phyloP scores from a whole-genome alignment of 768 basidiomycete species.

The Pleurotus pulmonarius region DNA sequence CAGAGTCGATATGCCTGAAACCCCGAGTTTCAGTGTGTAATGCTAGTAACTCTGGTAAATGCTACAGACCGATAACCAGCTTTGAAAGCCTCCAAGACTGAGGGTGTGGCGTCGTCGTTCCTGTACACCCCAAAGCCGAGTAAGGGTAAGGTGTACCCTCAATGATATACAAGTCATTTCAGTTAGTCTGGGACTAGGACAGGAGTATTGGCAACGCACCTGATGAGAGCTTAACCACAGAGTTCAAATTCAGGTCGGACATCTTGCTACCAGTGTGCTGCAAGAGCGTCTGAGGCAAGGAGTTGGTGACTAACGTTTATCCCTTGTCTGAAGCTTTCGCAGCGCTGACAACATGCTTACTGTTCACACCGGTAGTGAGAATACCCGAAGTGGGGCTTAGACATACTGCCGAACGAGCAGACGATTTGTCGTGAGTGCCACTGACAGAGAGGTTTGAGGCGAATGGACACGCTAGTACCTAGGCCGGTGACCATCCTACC shows the following conservation, averaged over 20 bases:
- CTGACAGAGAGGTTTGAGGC: too few relatives aligned
- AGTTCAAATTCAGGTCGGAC: conserved; percentile 12
- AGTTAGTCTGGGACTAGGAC: not conserved
- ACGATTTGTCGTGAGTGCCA: too few relatives aligned
- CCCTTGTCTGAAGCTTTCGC: too few relatives aligned
- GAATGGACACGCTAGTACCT: too few relatives aligned
- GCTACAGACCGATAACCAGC: conserved; percentile 51
- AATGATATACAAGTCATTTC: conserved; percentile 5
- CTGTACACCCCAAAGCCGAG: conserved; percentile 63
- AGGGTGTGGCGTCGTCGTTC: conserved; percentile 43
- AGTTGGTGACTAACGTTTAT: too few relatives aligned
- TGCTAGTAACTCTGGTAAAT: not conserved
- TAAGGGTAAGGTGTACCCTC: conserved; percentile 47
- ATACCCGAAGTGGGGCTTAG: too few relatives aligned
- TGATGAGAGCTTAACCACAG: conserved; percentile 18
- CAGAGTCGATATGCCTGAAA: conserved; percentile 55
- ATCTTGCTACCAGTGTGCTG: not conserved
- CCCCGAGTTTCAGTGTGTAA: not conserved
- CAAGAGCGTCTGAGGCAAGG: too few relatives aligned
- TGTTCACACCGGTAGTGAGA: too few relatives aligned
- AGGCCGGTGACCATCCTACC: too few relatives aligned
- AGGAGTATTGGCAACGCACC: conserved; percentile 10
- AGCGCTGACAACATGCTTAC: too few relatives aligned
- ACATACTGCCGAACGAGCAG: too few relatives aligned
- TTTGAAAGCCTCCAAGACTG: conserved; percentile 53